Evolutionary conservation across 2,329 filamentous ascomycete species (phyloP), one percentile per base, ranked within the genome.

Genomic region (Epichloe elymi): DNA sequence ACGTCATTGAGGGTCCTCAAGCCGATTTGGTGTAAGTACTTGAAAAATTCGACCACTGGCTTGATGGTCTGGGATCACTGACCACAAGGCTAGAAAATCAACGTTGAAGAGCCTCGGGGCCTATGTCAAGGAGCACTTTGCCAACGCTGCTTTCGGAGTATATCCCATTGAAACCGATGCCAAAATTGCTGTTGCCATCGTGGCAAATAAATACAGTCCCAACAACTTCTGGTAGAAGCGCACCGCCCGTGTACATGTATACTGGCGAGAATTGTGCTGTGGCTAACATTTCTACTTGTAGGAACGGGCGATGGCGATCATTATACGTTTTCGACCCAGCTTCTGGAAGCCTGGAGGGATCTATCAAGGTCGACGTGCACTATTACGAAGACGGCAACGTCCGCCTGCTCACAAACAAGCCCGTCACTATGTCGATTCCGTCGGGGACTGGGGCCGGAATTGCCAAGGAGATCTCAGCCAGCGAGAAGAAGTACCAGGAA

Each of bases 361-460:
- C 76, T 53, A 83, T 97, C 68, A 88, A 91, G 67, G 87, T 96
- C 50, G 90, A 97, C 60, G 91, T 98, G 48, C 93, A 98, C 75
- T 98, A 98, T 76, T 98, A 98, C 73, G 93, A 98, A 71, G 94
- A 98, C 65, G 93, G 93, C 55, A 98, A 98, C 65, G 93, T 98
- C 52, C 85, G 93, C 2, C 78, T 98, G 53, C 76, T 91, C 56
- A 96, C 93, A n/a, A 84, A 80, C 62, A 96, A 96, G 71, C 74
- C 85, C 11, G 66, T 91, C 12, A 74, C 74, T 1, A 66, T 78
- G 3, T 79, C 78, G 8, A 67, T 86, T n/a, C 68, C 80, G 1
- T 82, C 78, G 1, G 75, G 74, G 39, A 79, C 77, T 2, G 83
- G 82, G 7, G 76, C 79, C 0, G 85, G 83, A 37, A 79, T 97